Percentiles rank a stretch among this genome's conserved stretches.
Evolutionary conservation across 1,284 basidiomycete species (phyloP).

Genomic region (Cystobasidium slooffiae): DNA sequence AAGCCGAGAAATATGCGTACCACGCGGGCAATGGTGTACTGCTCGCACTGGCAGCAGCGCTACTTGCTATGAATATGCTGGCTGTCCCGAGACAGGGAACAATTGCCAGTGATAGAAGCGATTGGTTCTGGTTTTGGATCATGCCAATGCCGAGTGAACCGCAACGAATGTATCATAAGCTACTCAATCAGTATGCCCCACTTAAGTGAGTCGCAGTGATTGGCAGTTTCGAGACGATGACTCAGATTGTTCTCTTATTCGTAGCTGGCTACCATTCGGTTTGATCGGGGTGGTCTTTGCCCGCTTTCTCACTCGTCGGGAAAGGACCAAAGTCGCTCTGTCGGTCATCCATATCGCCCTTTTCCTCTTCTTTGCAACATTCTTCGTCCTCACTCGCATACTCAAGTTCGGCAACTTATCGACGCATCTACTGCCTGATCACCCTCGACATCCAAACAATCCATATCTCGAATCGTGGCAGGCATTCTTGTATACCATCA

Average conservation of each 20-base stretch:
- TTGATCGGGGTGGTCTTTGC: constrained; percentile 33
- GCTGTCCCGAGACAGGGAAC: constrained; percentile 37
- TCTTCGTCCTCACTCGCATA: constrained; percentile 42
- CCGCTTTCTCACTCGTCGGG: constrained; percentile 35
- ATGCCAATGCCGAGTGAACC: constrained; percentile 38
- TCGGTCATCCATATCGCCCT: constrained; percentile 22
- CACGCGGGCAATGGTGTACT: constrained; percentile 23
- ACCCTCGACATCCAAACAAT: constrained; percentile 35
- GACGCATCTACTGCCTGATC: constrained; percentile 29
- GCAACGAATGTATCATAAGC: constrained; percentile 13
- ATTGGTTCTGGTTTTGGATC: constrained; percentile 44
- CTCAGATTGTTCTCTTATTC: neutral
- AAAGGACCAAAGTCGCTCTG: constrained; percentile 12
- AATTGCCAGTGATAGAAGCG: constrained; percentile 23
- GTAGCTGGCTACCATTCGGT: constrained; percentile 42
- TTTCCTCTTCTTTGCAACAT: constrained; percentile 23
- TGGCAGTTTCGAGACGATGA: neutral
- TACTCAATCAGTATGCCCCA: constrained; percentile 34
- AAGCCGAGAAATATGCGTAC: constrained; percentile 30
- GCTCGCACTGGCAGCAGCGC: neutral
- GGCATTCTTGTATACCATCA: constrained; percentile 41
- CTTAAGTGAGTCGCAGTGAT: constrained; percentile 23
- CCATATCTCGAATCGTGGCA: constrained; percentile 43
- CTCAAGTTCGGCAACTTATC: constrained; percentile 37
- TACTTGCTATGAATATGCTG: constrained; percentile 42